Evolutionary conservation across 768 basidiomycete genomes (phyloP).

Genomic region (Psilocybe sp.): DNA sequence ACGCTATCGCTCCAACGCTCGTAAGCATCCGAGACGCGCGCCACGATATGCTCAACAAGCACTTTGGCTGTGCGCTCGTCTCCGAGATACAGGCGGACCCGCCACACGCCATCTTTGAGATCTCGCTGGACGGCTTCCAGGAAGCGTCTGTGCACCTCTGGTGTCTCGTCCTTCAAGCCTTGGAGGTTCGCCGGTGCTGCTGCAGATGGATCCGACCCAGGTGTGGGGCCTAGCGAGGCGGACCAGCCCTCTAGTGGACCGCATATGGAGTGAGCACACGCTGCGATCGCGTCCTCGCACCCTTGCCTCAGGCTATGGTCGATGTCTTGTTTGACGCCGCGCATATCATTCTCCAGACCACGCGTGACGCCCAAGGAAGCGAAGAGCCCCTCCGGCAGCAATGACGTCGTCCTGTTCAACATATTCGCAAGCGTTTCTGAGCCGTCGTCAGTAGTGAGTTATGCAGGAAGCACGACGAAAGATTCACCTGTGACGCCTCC

Average conservation of each 20-base stretch:
- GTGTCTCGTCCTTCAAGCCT: slow-evolving; percentile 40
- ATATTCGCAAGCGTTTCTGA: slow-evolving; percentile 57
- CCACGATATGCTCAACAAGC: slow-evolving; percentile 74
- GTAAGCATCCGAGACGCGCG: slow-evolving; percentile 73
- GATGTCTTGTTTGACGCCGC: slow-evolving; percentile 82
- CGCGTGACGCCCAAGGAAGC: slow-evolving; percentile 66
- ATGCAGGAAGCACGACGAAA: neutral
- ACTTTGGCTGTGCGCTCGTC: slow-evolving; percentile 78
- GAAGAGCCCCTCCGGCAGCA: slow-evolving; percentile 69
- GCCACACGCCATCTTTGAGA: slow-evolving; percentile 49
- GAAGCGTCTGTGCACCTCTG: slow-evolving; percentile 57
- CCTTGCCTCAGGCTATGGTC: slow-evolving; percentile 81
- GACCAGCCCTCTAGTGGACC: slow-evolving; percentile 64
- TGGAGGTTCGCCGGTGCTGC: slow-evolving; percentile 8
- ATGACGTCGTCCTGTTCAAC: slow-evolving; percentile 55
- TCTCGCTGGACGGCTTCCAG: slow-evolving; percentile 51
- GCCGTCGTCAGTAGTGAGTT: neutral
- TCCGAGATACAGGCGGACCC: slow-evolving; percentile 75
- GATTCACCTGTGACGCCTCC: slow-evolving; percentile 57
- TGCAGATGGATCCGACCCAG: neutral
- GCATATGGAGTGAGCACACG: slow-evolving; percentile 56
- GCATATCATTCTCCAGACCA: slow-evolving; percentile 52
- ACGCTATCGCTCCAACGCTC: slow-evolving; percentile 66
- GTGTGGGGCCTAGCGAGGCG: slow-evolving; percentile 22
- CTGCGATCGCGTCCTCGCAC: slow-evolving; percentile 80